phyloP scores from a whole-genome alignment of 148 eudicot species.

The Beta vulgaris region DNA sequence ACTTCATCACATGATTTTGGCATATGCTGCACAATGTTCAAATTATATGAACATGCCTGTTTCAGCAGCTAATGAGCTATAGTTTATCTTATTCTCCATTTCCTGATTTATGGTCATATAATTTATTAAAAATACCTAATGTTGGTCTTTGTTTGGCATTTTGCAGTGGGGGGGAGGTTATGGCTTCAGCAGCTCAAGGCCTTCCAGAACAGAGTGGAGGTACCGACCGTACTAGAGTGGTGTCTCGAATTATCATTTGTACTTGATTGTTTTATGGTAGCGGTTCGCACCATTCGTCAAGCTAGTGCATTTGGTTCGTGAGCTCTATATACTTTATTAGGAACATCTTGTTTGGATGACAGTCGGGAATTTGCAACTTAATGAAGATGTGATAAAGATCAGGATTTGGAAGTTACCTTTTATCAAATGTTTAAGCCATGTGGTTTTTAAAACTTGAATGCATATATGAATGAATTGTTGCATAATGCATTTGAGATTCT shows the following conservation, averaged over 20 bases:
- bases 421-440: background rate
- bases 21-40: background rate
- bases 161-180: conserved; percentile 70
- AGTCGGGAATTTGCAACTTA: background rate
- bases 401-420: background rate
- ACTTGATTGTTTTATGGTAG: background rate
- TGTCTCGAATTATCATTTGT: background rate
- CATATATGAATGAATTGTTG: too few relatives aligned
- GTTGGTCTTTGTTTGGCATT: conserved; percentile 4
- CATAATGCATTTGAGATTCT: too few relatives aligned
- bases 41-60: too few relatives aligned
- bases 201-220: conserved; percentile 84
- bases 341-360: background rate
- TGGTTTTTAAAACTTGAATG: background rate
- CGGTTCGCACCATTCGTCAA: background rate
- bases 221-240: conserved; percentile 74
- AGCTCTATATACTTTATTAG: background rate
- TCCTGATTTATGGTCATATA: background rate
- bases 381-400: background rate
- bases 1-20: background rate
- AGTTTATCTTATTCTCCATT: background rate
- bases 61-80: too few relatives aligned
- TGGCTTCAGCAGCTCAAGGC: conserved; percentile 58
- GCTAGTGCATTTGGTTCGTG: background rate
- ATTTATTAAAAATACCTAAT: background rate